Evolutionary conservation across 352 stramenopile genomes (phyloP), one percentile per base, ranked within the genome.

Genomic region (Globisporangium sylvaticum): DNA sequence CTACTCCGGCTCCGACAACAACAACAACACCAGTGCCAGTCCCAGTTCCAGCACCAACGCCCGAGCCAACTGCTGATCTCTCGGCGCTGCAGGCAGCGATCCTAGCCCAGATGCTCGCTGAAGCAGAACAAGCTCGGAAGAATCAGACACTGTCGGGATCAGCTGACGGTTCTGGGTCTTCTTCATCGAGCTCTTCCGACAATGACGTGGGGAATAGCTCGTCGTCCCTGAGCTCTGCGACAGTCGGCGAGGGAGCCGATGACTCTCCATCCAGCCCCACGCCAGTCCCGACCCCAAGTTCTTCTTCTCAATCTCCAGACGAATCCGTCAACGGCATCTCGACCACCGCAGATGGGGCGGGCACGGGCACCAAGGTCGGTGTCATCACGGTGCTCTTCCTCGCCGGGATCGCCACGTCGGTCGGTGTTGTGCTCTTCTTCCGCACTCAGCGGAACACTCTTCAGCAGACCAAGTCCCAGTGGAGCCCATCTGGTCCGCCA

Each of bases 311-410:
- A 8, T 14, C 57, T 32, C 10, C 34, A 7, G 34, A 14, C 7
- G 29, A 62, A 31, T 52, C 10, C 57, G 57, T 48, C 34, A 42
- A 42, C 34, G 34, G 14, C 3, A 62, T 62, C 32, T 32, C 57
- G 57, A 62, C 57, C 22, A 22, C 57, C 9, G 31, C 20, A 1
- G 9, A 25, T 10, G 34, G 57, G 3, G 14, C 27, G 32, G 53
- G 32, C 55, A 10, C 55, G 4, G 57, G 32, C 8, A 24, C 57
- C 34, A 62, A 62, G 22, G 57, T 37, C 9, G 57, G 57, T 15
- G 34, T 53, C 9, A 62, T 62, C 34, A 50, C 42, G 10, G 25
- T 39, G 24, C 57, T 62, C 34, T 34, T 62, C 24, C n/a, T 50
- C n/a, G 57, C 34, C 2, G 57, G 57, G 15, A 27, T 62, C 22